Evolutionary conservation across 371 early-diverging fungal genomes (phyloP), one percentile per base, ranked within the genome.

Genomic region (Zychaea mexicana): DNA sequence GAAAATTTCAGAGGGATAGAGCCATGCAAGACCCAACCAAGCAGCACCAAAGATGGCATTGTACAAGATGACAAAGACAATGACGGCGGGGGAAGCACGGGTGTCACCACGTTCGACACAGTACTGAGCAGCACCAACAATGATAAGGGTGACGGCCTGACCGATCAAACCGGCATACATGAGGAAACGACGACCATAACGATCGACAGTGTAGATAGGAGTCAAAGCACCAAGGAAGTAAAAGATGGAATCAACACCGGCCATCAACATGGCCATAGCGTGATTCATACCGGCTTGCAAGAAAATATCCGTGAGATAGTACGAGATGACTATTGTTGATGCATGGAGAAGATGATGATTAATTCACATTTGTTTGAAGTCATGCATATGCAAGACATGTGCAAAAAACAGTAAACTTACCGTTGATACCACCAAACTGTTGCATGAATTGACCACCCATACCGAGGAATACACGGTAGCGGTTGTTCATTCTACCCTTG

Each of bases 1-100:
- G 66, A 77, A 86, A 73, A 87, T 85, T 59, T 88, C 89, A 46
- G 86, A 77, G 52, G 85, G 87, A 70, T 86, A 85, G 49, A 76
- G 47, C 76, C 76, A 76, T 2, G 76, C 72, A 17, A 76, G 76
- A 66, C 87, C 87, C 12, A 86, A 75, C 85, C 85, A 86, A 39
- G 86, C 78, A 39, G 82, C 72, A 61, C 85, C 80, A 60, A 85
- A 86, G 64, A 63, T 57, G 60, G 85, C 65, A 60, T 78, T 76
- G 57, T 70, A 76, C 17, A 70, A 55, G 56, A 75, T 67, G 9
- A 70, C 69, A 39, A 69, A 69, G 9, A 57, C 55, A 60, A 75
- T 68, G 13, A 70, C 67, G 13, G 58, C 70, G 47, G 54, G 46
- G 17, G 68, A 52, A 12, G 65, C 67, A 19, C 30, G 27, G 6